A percentile compares a stretch with the other conserved stretches of the same genome.
phyloP scores from a whole-genome alignment of 352 stramenopile genomes.

The Phytophthora megakarya region DNA sequence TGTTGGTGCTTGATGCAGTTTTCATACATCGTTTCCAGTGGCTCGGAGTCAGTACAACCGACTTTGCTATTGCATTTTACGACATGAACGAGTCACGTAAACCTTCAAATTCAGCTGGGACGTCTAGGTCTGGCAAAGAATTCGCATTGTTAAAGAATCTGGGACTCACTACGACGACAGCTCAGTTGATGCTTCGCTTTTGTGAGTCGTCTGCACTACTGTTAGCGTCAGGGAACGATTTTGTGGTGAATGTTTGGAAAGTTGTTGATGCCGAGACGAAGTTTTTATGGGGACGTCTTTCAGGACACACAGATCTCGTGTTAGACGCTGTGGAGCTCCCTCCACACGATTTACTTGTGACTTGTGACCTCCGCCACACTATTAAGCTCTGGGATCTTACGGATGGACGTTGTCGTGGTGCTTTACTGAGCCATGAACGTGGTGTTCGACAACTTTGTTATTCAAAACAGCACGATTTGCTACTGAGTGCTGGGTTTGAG shows the following conservation, averaged over 20 bases:
- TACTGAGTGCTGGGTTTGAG: slow-evolving; percentile 86
- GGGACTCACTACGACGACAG: slow-evolving; percentile 66
- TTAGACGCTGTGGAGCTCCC: slow-evolving; percentile 75
- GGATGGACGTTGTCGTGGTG: slow-evolving; percentile 61
- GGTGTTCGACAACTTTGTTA: slow-evolving; percentile 85
- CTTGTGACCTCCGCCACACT: slow-evolving; percentile 68
- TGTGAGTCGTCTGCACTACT: slow-evolving; percentile 57
- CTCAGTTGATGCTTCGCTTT: slow-evolving; percentile 70
- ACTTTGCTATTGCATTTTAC: slow-evolving; percentile 87
- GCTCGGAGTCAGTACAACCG: slow-evolving; percentile 71
- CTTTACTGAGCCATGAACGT: slow-evolving; percentile 61
- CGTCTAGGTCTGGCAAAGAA: slow-evolving; percentile 22
- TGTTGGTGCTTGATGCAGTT: slow-evolving; percentile 72
- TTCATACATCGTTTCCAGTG: slow-evolving; percentile 68
- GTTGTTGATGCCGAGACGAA: slow-evolving; percentile 59
- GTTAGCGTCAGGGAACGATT: slow-evolving; percentile 72
- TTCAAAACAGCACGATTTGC: slow-evolving; percentile 66
- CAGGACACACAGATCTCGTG: slow-evolving; percentile 60
- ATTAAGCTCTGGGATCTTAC: slow-evolving; percentile 86
- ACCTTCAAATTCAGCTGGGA: slow-evolving; percentile 9
- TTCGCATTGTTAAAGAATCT: slow-evolving; percentile 54
- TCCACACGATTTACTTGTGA: slow-evolving; percentile 77
- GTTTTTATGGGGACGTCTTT: slow-evolving; percentile 58
- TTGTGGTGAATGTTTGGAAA: slow-evolving; percentile 75
- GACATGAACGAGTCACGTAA: slow-evolving; percentile 64